Evolutionary conservation across 2,329 filamentous ascomycete species (phyloP), one percentile per base, ranked within the genome.

Genomic region (Colletotrichum magnum): DNA sequence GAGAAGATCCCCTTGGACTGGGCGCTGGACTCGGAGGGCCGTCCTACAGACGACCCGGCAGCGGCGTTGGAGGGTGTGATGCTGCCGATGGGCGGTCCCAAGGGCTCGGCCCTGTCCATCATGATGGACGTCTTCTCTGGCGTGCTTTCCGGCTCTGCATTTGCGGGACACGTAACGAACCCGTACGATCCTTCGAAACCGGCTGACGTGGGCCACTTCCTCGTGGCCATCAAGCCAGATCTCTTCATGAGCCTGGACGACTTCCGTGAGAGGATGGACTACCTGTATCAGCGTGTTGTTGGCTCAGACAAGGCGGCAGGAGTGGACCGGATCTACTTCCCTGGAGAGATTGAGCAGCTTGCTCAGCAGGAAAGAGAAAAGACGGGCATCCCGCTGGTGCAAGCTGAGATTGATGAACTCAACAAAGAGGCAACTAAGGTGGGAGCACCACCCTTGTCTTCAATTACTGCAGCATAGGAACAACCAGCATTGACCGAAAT

Each of bases 51-150:
- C 64, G 92, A 96, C 73, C 93, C 94, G 0, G 87, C 85, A 1
- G 85, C 85, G 21, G 94, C 93, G 0, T 81, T 96, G 10, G 88
- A 89, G 41, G 93, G 93, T 1, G 92, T 95, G 4, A 95, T 96
- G 93, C 81, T 95, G 21, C 93, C 93, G 0, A 94, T 96, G 92
- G 93, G 93, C 2, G 93, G 94, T 0, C 93, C 93, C 0, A 96
- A 96, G 78, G 94, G 94, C 0, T 93, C 91, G 2, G 94, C 88
- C 0, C 78, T 96, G 48, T 84, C 92, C 0, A 88, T 96, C 64
- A 95, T 94, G 92, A 96, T 96, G 94, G 93, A 96, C 76, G 92
- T 97, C 2, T 95, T 96, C 76, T 94, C 92, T 0, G 93, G 93
- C 0, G 91, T 93, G 0, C 75, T 96, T 0, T 94, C 92, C 0